Conservation (phyloP, 208 protist species). For the Phytomonas sp. region DNA sequence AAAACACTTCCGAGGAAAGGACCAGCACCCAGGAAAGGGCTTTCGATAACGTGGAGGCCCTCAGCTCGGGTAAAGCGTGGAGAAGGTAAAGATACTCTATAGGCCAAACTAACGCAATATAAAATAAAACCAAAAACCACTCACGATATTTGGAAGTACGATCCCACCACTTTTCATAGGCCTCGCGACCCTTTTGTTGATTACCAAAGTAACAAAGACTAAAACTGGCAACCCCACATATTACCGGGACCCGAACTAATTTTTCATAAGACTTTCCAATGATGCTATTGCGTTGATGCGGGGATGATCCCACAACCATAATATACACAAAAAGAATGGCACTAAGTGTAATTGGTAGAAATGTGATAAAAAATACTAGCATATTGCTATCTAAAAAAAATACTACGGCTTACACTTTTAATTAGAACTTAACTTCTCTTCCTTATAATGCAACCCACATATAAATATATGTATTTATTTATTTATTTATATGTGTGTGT, state of each 20-base stretch:
- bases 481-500: not conserved
- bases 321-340: constrained; percentile 69
- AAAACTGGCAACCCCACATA: constrained; percentile 38
- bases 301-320: constrained; percentile 82
- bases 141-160: constrained; percentile 54
- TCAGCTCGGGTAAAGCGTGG: constrained; percentile 39
- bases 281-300: constrained; percentile 78
- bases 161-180: constrained; percentile 27
- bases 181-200: constrained; percentile 24
- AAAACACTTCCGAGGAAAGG: constrained; percentile 50
- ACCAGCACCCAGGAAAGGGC: constrained; percentile 50
- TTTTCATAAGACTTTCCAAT: constrained; percentile 53
- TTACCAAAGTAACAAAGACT: constrained; percentile 39
- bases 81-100: constrained; percentile 76
- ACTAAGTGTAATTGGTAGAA: constrained; percentile 30
- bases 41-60: constrained; percentile 38
- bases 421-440: not conserved
- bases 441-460: not conserved
- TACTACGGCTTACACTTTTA: not conserved
- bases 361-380: constrained; percentile 13
- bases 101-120: constrained; percentile 74
- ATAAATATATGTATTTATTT: not conserved
- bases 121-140: constrained; percentile 80
- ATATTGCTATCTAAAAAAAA: constrained; percentile 12
- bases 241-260: constrained; percentile 23